Conservation (phyloP, 495 filamentous ascomycete genomes). For the Aspergillus coremiiformis region DNA sequence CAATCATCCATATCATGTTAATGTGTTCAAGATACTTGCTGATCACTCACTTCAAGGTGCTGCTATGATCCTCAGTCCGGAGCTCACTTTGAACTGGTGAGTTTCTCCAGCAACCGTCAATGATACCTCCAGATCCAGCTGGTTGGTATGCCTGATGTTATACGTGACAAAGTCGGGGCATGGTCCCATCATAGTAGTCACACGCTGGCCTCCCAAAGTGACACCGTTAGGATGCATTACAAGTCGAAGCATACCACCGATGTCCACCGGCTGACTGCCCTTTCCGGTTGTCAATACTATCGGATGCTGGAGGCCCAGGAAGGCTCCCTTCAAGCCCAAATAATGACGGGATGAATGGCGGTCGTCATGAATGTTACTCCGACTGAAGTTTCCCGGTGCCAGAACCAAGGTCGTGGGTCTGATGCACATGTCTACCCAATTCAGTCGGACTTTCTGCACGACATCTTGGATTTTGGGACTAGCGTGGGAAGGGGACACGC, state of each 20-base stretch:
- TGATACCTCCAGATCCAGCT: constrained; percentile 1
- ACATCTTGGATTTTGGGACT: constrained; percentile 11
- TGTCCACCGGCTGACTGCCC: constrained; percentile 11
- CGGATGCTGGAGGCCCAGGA: constrained; percentile 4
- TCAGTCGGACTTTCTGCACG: constrained; percentile 6
- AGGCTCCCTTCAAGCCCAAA: constrained; percentile 5
- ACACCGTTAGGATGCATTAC: constrained; percentile 5
- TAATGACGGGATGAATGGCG: neutral
- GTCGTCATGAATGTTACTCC: neutral
- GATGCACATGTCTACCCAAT: constrained; percentile 10
- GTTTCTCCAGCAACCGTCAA: constrained; percentile 13
- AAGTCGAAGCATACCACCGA: constrained; percentile 12
- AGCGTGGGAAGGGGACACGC: constrained; percentile 3
- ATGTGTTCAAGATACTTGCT: too few species aligned
- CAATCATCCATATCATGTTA: too few species aligned
- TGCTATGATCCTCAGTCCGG: neutral
- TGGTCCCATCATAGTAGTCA: neutral
- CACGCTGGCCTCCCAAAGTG: neutral
- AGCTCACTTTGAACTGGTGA: neutral
- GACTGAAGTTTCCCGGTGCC: constrained; percentile 2
- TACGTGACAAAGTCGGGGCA: constrained; percentile 17
- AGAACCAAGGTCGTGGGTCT: constrained; percentile 1
- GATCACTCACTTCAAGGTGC: neutral
- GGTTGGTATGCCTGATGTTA: constrained; percentile 9
- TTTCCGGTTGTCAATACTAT: constrained; percentile 3